Base-by-base conservation (phyloP, 169 alveolate genomes). In the Blepharisma undulans region DNA sequence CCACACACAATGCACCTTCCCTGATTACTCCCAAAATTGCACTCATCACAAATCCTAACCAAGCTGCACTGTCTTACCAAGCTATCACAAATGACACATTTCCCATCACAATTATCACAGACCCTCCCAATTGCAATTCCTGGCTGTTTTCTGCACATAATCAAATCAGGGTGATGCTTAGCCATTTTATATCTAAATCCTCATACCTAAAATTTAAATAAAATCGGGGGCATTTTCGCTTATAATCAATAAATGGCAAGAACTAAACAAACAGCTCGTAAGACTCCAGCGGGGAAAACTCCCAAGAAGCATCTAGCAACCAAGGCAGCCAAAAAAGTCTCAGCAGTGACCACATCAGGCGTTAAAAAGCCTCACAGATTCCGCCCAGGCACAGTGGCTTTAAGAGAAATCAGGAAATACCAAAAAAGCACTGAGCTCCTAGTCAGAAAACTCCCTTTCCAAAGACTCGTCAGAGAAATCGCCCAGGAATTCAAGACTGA, bases 1-100 rank as follows among this genome's bases (percentile, higher is more conserved):
- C 99, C 99, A 92, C 99, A 99, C 59, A 99, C 98, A 32, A 99
- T 99, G 84, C 99, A 99, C 88, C 99, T 97, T 22, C 99, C 99
- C 98, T 98, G 95, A 88, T 95, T 77, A 60, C 99, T 97, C 27
- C 99, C 99, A 94, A 98, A 99, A 96, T 99, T 99, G 92, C 99
- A 99, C 91, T 99, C 99, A 95, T 99, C 99, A 94, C 99, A 99
- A 19, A 99, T 98, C 91, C 99, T 95, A 29, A 99, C 99, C 72
- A 99, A 95, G 25, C 99, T 96, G 91, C 98, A 96, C 32, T 99
- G 99, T 33, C 99, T 96, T 33, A 98, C 99, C 92, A 99, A 99
- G n/a, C 99, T 98, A 93, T 99, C 99, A 92, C 99, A 99, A 72
- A 99, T 98, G 22, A 99, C 99, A 92, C 99, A 99, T 92, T 98